These are phyloP conservation scores for Ammopiptanthus mongolicus DNA, from an alignment of 306 rosid genomes.

Conservation along the genomic window DNA sequence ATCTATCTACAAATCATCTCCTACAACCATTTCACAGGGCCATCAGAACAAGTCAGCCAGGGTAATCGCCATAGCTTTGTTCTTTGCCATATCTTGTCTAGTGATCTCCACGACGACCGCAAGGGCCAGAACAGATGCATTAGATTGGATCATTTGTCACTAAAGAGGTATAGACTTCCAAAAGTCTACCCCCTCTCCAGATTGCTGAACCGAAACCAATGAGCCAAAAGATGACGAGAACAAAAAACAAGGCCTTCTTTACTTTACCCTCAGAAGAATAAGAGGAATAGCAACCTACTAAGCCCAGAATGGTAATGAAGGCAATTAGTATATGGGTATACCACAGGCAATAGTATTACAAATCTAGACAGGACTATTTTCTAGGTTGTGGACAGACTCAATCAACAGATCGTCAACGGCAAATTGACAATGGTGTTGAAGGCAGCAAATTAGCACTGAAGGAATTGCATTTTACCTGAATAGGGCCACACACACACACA, in stretches of 20 bases:
- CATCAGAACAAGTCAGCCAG: conserved; percentile 52
- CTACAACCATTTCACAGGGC: conserved; percentile 10
- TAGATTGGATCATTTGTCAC: conserved; percentile 42
- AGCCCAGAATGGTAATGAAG: not conserved
- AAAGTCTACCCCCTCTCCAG: not conserved
- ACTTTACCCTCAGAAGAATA: not conserved
- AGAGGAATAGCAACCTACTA: not conserved
- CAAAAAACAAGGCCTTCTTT: not conserved
- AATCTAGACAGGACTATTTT: conserved; percentile 3
- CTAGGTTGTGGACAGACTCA: not conserved
- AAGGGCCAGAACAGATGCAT: conserved; percentile 46
- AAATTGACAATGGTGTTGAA: not conserved
- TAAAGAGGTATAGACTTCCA: not conserved
- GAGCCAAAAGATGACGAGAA: not conserved
- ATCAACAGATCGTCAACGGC: not conserved
- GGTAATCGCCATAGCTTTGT: conserved; percentile 46
- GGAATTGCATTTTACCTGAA: not conserved
- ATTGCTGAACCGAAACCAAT: conserved; percentile 1
- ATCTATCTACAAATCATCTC: conserved; percentile 28
- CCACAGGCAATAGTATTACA: not conserved
- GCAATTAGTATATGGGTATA: not conserved
- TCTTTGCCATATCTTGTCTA: conserved; percentile 54
- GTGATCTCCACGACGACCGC: conserved; percentile 53
- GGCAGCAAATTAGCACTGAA: not conserved
- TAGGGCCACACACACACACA: not conserved